Evolutionary conservation across 441 rosid species (phyloP).

Genomic region (Adansonia madagascariensis): DNA sequence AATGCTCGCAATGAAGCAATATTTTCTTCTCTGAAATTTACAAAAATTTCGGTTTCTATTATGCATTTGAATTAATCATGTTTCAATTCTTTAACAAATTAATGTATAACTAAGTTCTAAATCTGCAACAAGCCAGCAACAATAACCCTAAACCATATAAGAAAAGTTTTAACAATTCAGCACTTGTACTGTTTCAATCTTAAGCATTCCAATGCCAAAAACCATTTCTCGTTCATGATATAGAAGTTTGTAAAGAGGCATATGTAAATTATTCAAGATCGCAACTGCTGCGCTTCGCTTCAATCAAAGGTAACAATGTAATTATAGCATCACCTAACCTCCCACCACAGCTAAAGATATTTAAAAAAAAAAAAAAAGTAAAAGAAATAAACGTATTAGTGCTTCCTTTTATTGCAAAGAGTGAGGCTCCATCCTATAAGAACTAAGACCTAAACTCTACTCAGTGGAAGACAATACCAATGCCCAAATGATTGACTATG

Average conservation of each 20-base stretch:
- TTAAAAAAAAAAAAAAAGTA: neutral
- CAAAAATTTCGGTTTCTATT: conserved; percentile 13
- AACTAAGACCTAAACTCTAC: neutral
- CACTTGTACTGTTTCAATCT: neutral
- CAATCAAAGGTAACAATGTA: neutral
- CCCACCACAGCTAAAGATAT: neutral
- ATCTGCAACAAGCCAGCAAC: conserved; percentile 2
- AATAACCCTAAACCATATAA: conserved; percentile 13
- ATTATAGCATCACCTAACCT: conserved; percentile 5
- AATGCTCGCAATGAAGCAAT: conserved; percentile 65
- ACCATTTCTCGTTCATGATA: neutral
- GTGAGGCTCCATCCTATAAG: neutral
- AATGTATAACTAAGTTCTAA: conserved; percentile 3
- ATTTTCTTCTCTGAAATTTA: conserved; percentile 70
- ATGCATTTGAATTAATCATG: neutral
- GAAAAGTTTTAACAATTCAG: neutral
- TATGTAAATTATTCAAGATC: neutral
- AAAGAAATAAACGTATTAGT: neutral
- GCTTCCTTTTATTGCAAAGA: neutral
- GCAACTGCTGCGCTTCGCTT: neutral
- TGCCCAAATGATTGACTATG: neutral
- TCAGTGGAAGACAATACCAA: neutral
- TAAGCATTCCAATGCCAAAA: neutral
- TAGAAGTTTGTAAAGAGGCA: neutral
- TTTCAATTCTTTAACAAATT: neutral